Evolutionary conservation across 371 early-diverging fungal species (phyloP), one percentile per base, ranked within the genome.

Genomic region (Syncephalastrum contaminatum): DNA sequence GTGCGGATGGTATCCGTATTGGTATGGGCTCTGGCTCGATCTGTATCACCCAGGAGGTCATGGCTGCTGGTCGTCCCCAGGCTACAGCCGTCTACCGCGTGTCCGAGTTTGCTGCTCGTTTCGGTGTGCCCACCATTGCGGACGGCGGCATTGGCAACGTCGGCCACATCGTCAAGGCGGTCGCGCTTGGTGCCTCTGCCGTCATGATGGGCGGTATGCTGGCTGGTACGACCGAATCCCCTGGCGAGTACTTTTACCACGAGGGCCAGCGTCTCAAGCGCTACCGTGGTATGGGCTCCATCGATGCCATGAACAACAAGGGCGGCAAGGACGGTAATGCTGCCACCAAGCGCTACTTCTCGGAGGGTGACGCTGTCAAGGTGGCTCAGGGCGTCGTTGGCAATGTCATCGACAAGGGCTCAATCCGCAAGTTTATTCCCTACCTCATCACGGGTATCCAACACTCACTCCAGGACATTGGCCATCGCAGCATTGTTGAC

Each of bases 331-430:
- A 80, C 18, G 86, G 83, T 43, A 89, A 89, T 63, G 91, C 89
- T n/a, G 86, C 90, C 27, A 85, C 88, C 62, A 93, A 94, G 71
- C 92, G 98, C 60, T 98, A 98, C 82, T 98, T 92, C 76, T 89
- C 90, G 53, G 98, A 98, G 73, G 84, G 85, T 39, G 95, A 94
- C 83, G 86, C 84, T 55, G 88, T 96, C 82, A 98, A 98, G 86
- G 98, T 98, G 20, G 98, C 98, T n/a, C 98, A 98, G 77, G 98
- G 98, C 66, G 94, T 94, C 42, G 85, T 95, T 43, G 98, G 98
- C 40, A 89, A 93, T 6, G 97, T 98, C 39, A 85, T 95, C 41
- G 98, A 98, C 72, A 95, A 96, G 88, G 98, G 98, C 36, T 88
- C 87, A 27, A 91, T 95, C 63, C 91, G 93, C 80, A 91, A 90